phyloP scores from a whole-genome alignment of 306 rosid species.

The Cucumis cinereus region DNA sequence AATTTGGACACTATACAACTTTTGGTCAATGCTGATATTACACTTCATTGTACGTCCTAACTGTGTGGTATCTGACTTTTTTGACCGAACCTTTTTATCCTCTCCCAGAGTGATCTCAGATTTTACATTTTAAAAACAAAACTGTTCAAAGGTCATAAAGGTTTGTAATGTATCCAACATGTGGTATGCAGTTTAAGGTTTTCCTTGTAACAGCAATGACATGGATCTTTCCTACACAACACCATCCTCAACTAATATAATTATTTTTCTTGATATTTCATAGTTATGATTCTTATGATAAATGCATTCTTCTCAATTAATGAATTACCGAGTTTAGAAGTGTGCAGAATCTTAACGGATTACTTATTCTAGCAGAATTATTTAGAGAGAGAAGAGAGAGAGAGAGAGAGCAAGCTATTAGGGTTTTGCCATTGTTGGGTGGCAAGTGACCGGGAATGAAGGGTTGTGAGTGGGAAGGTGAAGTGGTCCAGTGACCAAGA shows the following conservation, averaged over 20 bases:
- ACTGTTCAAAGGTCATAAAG: background rate
- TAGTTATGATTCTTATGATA: background rate
- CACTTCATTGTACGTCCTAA: background rate
- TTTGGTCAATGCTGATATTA: background rate
- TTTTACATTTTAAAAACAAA: background rate
- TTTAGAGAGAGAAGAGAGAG: background rate
- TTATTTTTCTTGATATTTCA: background rate
- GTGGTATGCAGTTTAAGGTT: background rate
- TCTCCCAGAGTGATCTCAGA: background rate
- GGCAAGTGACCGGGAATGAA: slow-evolving; percentile 9
- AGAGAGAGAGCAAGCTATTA: background rate
- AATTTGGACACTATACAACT: background rate
- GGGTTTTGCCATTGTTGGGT: slow-evolving; percentile 1
- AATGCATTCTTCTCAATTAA: background rate
- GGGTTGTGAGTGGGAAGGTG: slow-evolving; percentile 40
- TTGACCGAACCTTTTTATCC: background rate
- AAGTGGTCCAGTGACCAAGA: slow-evolving; percentile 75
- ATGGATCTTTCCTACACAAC: background rate
- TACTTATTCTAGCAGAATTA: background rate
- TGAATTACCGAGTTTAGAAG: background rate
- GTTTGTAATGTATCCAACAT: background rate
- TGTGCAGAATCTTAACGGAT: background rate
- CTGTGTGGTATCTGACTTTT: background rate
- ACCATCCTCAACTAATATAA: background rate
- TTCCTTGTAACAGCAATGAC: background rate